Evolutionary conservation across 257 asterid species (phyloP).

Genomic region (Lithospermum erythrorhizon): DNA sequence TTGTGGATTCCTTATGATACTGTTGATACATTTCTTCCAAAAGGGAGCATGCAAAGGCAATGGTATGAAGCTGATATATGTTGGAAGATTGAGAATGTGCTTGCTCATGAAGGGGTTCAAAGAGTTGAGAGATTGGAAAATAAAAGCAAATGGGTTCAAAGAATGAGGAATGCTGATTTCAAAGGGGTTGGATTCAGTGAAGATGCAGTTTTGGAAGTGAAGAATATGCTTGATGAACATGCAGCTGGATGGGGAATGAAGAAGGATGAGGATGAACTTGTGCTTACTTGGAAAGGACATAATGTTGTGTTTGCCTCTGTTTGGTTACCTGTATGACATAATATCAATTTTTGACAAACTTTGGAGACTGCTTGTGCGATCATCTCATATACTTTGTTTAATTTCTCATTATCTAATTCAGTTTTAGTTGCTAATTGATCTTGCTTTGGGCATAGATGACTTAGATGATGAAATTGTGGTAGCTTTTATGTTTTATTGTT

Average conservation of each 20-base stretch:
- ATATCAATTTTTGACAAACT: too few relatives aligned
- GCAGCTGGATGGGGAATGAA: slow-evolving; percentile 95
- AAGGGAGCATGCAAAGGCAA: slow-evolving; percentile 43
- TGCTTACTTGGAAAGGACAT: slow-evolving; percentile 84
- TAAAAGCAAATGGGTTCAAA: slow-evolving; percentile 23
- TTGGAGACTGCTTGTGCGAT: too few relatives aligned
- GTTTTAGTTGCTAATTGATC: not conserved
- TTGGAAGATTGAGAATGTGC: slow-evolving; percentile 54
- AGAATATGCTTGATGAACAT: slow-evolving; percentile 50
- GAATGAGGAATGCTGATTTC: slow-evolving; percentile 47
- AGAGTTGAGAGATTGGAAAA: slow-evolving; percentile 55
- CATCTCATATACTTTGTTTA: too few relatives aligned
- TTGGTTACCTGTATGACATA: slow-evolving; percentile 38
- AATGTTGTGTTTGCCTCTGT: slow-evolving; percentile 48
- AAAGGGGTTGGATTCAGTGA: slow-evolving; percentile 38
- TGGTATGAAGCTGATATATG: slow-evolving; percentile 64
- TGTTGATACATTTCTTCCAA: slow-evolving; percentile 65
- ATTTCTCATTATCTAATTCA: not conserved
- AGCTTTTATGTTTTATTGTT: not conserved
- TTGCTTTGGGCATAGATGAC: not conserved
- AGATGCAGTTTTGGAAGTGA: slow-evolving; percentile 49
- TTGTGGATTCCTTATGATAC: slow-evolving; percentile 81
- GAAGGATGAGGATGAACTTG: slow-evolving; percentile 54
- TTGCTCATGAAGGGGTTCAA: slow-evolving; percentile 45
- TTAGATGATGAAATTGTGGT: too few relatives aligned